Percentiles rank a stretch among this genome's conserved stretches.
phyloP scores from a whole-genome alignment of 2,329 filamentous ascomycete genomes.

The Pyricularia sp. region DNA sequence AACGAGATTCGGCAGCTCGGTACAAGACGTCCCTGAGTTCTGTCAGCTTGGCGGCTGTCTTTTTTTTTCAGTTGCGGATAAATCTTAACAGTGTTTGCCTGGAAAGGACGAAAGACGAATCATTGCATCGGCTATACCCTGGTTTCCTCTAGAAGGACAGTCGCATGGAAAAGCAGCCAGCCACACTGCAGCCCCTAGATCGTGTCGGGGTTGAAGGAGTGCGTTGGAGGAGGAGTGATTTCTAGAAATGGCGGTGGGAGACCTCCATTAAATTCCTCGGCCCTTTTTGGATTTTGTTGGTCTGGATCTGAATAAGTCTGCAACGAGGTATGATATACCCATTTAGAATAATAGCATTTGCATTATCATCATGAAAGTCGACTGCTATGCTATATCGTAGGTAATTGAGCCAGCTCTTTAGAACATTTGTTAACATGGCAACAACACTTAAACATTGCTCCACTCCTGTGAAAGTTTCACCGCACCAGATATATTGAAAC shows the following conservation, averaged over 20 bases:
- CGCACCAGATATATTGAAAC: neutral
- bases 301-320: neutral
- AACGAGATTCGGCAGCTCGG: conserved; percentile 10
- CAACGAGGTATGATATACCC: neutral
- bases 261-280: neutral
- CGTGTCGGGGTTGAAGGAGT: neutral
- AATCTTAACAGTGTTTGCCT: neutral
- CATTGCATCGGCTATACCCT: neutral
- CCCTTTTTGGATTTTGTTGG: neutral
- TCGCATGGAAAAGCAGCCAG: neutral
- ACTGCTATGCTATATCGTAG: neutral
- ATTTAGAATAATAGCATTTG: neutral
- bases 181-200: neutral
- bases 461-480: neutral
- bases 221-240: neutral
- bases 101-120: neutral
- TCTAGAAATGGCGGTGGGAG: neutral
- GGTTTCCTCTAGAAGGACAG: neutral
- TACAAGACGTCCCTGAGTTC: neutral
- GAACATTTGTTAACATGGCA: neutral
- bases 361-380: neutral
- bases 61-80: neutral
- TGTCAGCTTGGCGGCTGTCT: neutral
- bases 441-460: neutral
- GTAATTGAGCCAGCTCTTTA: neutral